These are phyloP conservation scores for Saussurea involucrata DNA, from an alignment of 129 eudicot genomes.

Conservation along the genomic window DNA sequence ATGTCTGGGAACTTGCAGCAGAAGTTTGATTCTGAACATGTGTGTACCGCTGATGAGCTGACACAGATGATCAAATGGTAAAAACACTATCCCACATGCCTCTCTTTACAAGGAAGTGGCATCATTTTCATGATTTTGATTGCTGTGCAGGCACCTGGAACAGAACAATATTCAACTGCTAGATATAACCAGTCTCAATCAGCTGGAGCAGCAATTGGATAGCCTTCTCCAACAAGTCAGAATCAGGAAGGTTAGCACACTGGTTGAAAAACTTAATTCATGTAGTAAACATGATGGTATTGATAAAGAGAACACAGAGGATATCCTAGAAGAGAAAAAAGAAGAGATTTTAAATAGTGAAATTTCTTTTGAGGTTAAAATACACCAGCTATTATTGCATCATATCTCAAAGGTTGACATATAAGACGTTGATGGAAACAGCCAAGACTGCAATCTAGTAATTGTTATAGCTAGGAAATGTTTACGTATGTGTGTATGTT, in stretches of 20 bases:
- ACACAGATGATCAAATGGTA: constrained; percentile 18
- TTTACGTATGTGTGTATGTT: not conserved
- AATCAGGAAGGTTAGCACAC: constrained; percentile 26
- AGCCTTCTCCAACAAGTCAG: constrained; percentile 16
- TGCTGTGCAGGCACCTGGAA: constrained; percentile 20
- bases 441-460: not conserved
- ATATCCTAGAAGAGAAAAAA: not conserved
- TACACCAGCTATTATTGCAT: not conserved
- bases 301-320: not conserved
- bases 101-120: not conserved
- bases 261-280: not conserved
- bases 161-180: constrained; percentile 15
- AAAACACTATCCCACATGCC: not conserved
- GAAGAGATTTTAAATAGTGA: not conserved
- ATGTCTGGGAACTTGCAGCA: not conserved
- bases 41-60: constrained; percentile 15
- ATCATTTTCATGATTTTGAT: not conserved
- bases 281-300: not conserved
- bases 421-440: not conserved
- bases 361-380: not conserved
- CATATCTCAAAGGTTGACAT: not conserved
- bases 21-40: constrained; percentile 12
- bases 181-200: constrained; percentile 12
- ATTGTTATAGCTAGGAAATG: not conserved
- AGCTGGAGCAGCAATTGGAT: constrained; percentile 21